A percentile compares a stretch with the other conserved stretches of the same genome.
phyloP scores from a whole-genome alignment of 768 basidiomycete genomes.

The Serendipita sp. region DNA sequence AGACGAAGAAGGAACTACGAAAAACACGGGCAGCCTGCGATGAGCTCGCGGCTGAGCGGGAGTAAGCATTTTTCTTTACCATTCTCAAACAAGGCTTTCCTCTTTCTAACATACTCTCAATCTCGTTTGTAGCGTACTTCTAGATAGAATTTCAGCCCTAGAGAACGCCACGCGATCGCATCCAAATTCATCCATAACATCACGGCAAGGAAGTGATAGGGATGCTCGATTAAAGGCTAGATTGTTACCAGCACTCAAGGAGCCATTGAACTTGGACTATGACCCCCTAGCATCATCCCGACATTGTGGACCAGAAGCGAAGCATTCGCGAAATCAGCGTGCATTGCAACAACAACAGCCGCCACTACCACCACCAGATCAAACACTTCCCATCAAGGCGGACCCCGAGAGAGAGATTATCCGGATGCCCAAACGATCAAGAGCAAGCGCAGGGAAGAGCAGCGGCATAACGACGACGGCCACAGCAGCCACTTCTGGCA shows the following conservation, averaged over 20 bases:
- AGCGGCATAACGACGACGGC: not conserved
- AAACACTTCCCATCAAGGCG: not conserved
- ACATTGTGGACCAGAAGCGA: constrained; percentile 1
- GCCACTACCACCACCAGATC: not conserved
- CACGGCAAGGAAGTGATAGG: not conserved
- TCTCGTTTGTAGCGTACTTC: not conserved
- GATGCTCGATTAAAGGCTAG: not conserved
- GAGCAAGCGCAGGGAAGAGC: not conserved
- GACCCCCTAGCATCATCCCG: not conserved
- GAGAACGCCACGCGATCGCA: not conserved
- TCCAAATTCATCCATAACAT: not conserved
- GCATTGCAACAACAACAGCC: not conserved
- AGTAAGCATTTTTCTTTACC: not conserved
- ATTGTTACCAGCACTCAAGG: not conserved
- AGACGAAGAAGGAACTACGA: not conserved
- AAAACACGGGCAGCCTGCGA: not conserved
- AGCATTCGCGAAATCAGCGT: not conserved
- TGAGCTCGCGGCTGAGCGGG: not conserved
- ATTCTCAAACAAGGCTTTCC: not conserved
- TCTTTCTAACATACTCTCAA: not conserved
- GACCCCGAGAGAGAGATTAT: not conserved
- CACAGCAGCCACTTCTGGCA: not conserved
- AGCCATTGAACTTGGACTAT: not conserved
- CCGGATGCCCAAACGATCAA: not conserved
- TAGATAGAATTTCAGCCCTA: not conserved